phyloP scores from a whole-genome alignment of 2,329 filamentous ascomycete genomes.

The Scedosporium apiospermum region DNA sequence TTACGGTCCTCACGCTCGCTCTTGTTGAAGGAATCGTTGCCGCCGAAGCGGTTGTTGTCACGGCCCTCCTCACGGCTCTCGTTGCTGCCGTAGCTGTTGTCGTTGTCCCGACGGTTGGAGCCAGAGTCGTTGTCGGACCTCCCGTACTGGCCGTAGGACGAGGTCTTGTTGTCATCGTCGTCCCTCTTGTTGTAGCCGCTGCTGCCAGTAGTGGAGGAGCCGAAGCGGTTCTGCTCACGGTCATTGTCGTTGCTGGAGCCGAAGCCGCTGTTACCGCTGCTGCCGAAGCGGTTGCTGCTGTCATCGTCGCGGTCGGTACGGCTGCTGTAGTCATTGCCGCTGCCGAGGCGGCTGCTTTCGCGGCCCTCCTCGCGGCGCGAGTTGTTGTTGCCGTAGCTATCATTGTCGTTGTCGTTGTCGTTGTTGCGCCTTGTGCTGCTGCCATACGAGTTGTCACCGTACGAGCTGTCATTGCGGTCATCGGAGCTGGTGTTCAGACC shows the following conservation, averaged over 20 bases:
- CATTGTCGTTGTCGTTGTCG: neutral
- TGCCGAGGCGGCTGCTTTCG: neutral
- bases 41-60: neutral
- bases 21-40: neutral
- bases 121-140: conserved; percentile 4
- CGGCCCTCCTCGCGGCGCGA: neutral
- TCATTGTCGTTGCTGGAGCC: too few species aligned
- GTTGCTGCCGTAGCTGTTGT: neutral
- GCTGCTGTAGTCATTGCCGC: neutral
- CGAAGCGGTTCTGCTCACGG: too few species aligned
- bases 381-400: neutral
- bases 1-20: too few species aligned
- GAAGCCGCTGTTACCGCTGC: neutral
- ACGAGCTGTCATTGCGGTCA: neutral
- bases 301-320: neutral
- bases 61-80: neutral
- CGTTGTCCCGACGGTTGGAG: neutral
- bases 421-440: conserved; percentile 1
- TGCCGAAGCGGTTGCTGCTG: neutral
- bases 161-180: neutral
- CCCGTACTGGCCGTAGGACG: conserved; percentile 11
- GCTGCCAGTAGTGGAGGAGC: too few species aligned
- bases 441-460: neutral
- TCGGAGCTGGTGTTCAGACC: conserved; percentile 2
- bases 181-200: too few species aligned